phyloP scores from a whole-genome alignment of 1,284 basidiomycete species.

The Lignosus rhinocerotis region DNA sequence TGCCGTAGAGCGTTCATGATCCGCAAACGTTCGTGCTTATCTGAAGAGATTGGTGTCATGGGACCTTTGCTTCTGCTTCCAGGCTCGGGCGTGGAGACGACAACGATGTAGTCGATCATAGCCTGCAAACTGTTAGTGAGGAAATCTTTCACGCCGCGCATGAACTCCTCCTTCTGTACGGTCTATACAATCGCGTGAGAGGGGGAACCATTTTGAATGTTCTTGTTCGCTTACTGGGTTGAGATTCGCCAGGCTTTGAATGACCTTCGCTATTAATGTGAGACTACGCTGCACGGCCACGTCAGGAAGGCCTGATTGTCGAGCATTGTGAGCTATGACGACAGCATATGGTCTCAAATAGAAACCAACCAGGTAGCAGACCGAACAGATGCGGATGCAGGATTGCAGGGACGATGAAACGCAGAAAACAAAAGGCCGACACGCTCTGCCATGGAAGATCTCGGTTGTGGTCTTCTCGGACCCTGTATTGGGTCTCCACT shows the following conservation, averaged over 20 bases:
- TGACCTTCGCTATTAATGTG: conserved; percentile 75
- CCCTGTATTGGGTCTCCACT: conserved; percentile 64
- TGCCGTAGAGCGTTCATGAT: conserved; percentile 57
- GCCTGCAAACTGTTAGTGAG: conserved; percentile 55
- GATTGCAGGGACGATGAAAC: conserved; percentile 82
- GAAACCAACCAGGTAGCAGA: conserved; percentile 60
- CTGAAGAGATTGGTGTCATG: conserved; percentile 34
- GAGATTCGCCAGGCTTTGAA: conserved; percentile 79
- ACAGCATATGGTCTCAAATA: not conserved
- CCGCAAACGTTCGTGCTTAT: conserved; percentile 52
- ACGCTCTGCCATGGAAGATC: conserved; percentile 78
- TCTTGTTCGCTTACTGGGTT: conserved; percentile 54
- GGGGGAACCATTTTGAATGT: not conserved
- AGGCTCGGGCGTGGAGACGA: conserved; percentile 60
- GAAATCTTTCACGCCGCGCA: conserved; percentile 70
- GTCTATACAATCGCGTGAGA: conserved; percentile 37
- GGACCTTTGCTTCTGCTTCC: conserved; percentile 31
- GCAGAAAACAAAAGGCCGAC: conserved; percentile 82
- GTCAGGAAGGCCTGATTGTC: conserved; percentile 58
- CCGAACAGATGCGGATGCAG: conserved; percentile 78
- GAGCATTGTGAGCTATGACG: not conserved
- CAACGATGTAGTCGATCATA: conserved; percentile 75
- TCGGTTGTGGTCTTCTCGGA: conserved; percentile 43
- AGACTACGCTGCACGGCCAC: conserved; percentile 69
- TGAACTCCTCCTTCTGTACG: conserved; percentile 71